Conservation (phyloP, 2,329 filamentous ascomycete genomes). For the Colletotrichum shisoi region DNA sequence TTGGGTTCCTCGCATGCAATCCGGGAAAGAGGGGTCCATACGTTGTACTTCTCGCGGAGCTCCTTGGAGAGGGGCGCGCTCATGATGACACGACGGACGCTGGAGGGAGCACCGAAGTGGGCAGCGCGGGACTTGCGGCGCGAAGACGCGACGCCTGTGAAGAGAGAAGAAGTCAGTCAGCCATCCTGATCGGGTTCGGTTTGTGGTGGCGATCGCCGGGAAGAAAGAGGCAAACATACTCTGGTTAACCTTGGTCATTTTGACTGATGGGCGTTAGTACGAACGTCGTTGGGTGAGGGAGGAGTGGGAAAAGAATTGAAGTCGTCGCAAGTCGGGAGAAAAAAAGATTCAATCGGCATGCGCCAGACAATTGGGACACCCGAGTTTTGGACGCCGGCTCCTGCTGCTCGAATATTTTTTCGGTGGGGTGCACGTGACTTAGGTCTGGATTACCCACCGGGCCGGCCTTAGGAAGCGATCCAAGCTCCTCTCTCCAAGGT, state of each 20-base stretch:
- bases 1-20: background rate
- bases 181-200: slow-evolving; percentile 23
- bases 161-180: slow-evolving; percentile 37
- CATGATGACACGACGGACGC: slow-evolving; percentile 95
- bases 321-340: slow-evolving; percentile 18
- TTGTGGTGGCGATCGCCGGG: background rate
- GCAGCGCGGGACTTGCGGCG: slow-evolving; percentile 99
- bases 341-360: background rate
- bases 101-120: slow-evolving; percentile 95
- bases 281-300: slow-evolving; percentile 29
- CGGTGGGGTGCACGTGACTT: slow-evolving; percentile 15
- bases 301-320: slow-evolving; percentile 5
- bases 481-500: background rate
- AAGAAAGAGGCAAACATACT: slow-evolving; percentile 51
- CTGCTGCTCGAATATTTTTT: background rate
- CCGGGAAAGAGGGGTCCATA: slow-evolving; percentile 59
- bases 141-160: slow-evolving; percentile 74
- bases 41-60: slow-evolving; percentile 98
- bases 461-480: background rate
- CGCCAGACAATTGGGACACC: background rate
- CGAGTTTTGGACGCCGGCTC: slow-evolving; percentile 15
- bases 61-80: slow-evolving; percentile 95
- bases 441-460: background rate
- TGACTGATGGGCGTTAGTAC: slow-evolving; percentile 48
- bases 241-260: slow-evolving; percentile 76